Evolutionary conservation across 257 asterid genomes (phyloP).

Genomic region (Fraxinus anomala): DNA sequence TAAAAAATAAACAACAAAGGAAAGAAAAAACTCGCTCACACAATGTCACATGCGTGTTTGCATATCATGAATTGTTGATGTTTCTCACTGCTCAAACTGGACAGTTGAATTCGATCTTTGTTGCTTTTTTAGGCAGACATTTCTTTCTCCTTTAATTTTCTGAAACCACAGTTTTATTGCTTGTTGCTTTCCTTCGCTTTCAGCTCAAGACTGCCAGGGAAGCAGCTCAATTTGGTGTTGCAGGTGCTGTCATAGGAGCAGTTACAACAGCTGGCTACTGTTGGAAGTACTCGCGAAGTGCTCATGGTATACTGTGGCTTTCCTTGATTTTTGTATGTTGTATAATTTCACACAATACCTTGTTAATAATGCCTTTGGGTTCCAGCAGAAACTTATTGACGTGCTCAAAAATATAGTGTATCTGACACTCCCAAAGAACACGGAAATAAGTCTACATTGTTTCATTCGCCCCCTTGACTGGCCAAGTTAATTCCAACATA

Average conservation of each 20-base stretch:
- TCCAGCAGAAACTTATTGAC: slow-evolving; percentile 1
- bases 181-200: slow-evolving; percentile 21
- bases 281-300: slow-evolving; percentile 87
- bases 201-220: slow-evolving; percentile 85
- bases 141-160: slow-evolving; percentile 1
- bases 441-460: background rate
- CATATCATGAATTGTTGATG: background rate
- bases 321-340: background rate
- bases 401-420: slow-evolving; percentile 4
- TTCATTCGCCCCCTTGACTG: background rate
- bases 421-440: background rate
- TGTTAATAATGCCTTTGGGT: slow-evolving; percentile 6
- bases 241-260: slow-evolving; percentile 78
- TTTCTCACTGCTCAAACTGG: background rate
- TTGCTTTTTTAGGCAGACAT: background rate
- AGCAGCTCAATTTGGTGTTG: slow-evolving; percentile 64
- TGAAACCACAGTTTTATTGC: slow-evolving; percentile 4
- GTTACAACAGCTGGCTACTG: slow-evolving; percentile 70
- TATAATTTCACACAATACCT: background rate
- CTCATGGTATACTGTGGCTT: slow-evolving; percentile 57
- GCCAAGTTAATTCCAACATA: background rate
- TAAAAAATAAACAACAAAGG: no score
- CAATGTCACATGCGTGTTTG: background rate
- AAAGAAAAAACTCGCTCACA: background rate
- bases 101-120: background rate